These are phyloP conservation scores for Esteya vermicola DNA, from an alignment of 2,329 filamentous ascomycete genomes.

Conservation along the genomic window DNA sequence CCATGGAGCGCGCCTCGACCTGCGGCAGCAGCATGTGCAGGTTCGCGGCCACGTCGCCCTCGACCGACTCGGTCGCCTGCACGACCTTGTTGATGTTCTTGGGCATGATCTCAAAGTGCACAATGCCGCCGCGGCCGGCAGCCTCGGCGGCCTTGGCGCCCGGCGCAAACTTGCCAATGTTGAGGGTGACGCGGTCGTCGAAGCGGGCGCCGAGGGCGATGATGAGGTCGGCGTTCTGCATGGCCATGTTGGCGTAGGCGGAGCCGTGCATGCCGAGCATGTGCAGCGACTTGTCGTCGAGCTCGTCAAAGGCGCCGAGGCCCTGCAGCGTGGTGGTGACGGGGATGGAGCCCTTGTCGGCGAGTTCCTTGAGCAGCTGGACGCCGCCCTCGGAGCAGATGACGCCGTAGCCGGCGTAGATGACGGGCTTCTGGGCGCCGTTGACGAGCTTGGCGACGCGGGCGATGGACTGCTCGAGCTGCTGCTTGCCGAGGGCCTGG, in stretches of 20 bases:
- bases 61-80: conserved; percentile 87
- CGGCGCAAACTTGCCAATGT: conserved; percentile 76
- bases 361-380: conserved; percentile 66
- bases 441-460: conserved; percentile 76
- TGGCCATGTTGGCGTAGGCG: conserved; percentile 94
- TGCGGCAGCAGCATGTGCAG: conserved; percentile 60
- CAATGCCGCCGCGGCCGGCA: conserved; percentile 80
- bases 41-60: conserved; percentile 80
- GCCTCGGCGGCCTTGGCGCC: conserved; percentile 70
- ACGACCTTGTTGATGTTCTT: conserved; percentile 99
- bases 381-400: conserved; percentile 68
- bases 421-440: conserved; percentile 80
- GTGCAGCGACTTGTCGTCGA: conserved; percentile 85
- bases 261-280: conserved; percentile 99
- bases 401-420: conserved; percentile 88
- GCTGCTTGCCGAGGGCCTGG: conserved; percentile 54
- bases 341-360: conserved; percentile 81
- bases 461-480: conserved; percentile 58
- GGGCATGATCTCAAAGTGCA: conserved; percentile 97
- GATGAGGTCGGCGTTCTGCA: conserved; percentile 93
- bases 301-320: conserved; percentile 82
- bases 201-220: conserved; percentile 89
- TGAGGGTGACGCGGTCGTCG: conserved; percentile 84
- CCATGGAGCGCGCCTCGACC: conserved; percentile 46
- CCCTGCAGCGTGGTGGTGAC: conserved; percentile 94